These are phyloP conservation scores for Salix dunnii DNA, from an alignment of 345 rosid genomes.

Conservation along the genomic window DNA sequence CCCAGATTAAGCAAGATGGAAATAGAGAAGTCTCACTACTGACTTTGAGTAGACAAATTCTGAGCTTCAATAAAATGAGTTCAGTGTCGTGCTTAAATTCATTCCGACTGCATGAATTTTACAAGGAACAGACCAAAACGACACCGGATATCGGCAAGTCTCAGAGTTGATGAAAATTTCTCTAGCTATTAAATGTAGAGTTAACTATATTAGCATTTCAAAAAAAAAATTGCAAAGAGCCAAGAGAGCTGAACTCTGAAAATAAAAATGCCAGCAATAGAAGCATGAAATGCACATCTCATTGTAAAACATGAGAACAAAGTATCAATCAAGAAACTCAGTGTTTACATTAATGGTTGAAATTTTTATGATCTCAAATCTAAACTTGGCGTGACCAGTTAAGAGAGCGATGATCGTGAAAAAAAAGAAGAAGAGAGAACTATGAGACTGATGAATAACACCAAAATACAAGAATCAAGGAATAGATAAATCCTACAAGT, in stretches of 20 bases:
- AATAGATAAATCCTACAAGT: background rate
- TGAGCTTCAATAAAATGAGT: background rate
- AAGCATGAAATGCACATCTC: background rate
- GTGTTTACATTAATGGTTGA: background rate
- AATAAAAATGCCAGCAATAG: background rate
- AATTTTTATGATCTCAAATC: background rate
- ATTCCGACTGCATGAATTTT: background rate
- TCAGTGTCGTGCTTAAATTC: background rate
- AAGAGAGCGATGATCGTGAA: background rate
- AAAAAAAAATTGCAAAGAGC: too few species aligned
- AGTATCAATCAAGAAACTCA: background rate
- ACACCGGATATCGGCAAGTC: background rate
- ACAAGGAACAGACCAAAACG: background rate
- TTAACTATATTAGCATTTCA: background rate
- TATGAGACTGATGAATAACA: background rate
- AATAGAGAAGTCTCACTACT: background rate
- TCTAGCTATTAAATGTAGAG: background rate
- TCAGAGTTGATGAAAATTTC: background rate
- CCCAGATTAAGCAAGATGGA: background rate
- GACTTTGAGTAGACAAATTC: background rate
- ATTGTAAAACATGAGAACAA: background rate
- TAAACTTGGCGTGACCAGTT: background rate
- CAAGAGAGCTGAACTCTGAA: background rate
- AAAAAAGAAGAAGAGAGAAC: background rate
- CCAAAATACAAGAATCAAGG: background rate